Evolutionary conservation across 148 eudicot genomes (phyloP).

Genomic region (Agrostemma githago): DNA sequence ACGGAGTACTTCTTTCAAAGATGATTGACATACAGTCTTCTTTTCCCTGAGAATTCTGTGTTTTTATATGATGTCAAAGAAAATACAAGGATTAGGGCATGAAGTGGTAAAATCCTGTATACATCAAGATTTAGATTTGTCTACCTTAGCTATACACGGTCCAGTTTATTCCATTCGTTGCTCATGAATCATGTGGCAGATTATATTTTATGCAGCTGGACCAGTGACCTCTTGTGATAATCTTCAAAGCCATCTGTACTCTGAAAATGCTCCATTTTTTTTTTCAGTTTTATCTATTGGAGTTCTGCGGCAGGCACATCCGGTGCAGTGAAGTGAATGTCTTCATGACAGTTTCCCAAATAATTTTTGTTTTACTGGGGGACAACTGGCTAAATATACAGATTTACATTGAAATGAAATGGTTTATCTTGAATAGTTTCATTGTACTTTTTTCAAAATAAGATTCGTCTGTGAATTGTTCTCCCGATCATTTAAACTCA

Average conservation of each 20-base stretch:
- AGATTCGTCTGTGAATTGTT: not conserved
- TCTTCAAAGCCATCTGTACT: not conserved
- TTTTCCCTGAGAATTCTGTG: not conserved
- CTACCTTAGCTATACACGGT: not conserved
- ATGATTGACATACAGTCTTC: not conserved
- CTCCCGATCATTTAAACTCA: not conserved
- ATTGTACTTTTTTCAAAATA: not conserved
- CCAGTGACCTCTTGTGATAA: not conserved
- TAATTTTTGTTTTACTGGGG: not conserved
- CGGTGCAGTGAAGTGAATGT: not conserved
- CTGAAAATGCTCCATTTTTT: not conserved
- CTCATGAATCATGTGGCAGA: conserved; percentile 4
- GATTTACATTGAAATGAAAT: not conserved
- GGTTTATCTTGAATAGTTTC: not conserved
- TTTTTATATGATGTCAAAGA: not conserved
- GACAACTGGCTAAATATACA: not conserved
- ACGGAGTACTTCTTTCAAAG: not conserved
- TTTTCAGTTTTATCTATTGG: not conserved
- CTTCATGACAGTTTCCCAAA: not conserved
- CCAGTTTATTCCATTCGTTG: not conserved
- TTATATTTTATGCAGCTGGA: not conserved
- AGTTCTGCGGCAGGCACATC: not conserved
- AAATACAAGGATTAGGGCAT: not conserved
- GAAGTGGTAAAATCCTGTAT: not conserved
- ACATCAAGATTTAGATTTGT: not conserved